Evolutionary conservation across 805 yeast species (phyloP), one percentile per base, ranked within the genome.

Genomic region (Wickerhamiella galacta): DNA sequence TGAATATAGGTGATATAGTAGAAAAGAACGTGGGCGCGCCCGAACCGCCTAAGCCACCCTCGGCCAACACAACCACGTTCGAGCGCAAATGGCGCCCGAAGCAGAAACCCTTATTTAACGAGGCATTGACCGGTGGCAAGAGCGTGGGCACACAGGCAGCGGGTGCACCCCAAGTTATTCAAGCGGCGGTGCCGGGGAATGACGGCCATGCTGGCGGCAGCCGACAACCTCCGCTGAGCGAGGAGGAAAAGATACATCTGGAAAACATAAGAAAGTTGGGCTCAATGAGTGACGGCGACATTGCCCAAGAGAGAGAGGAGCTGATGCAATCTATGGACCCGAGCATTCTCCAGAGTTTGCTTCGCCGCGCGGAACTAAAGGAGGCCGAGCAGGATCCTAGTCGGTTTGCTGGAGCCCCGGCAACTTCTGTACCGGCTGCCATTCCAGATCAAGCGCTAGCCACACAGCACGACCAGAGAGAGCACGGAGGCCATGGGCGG

Each of bases 171-270:
- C n/a, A n/a, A n/a, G n/a, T n/a, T n/a, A n/a, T n/a, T n/a, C n/a
- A n/a, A n/a, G n/a, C n/a, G n/a, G n/a, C n/a, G n/a, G n/a, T n/a
- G n/a, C n/a, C n/a, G n/a, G n/a, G n/a, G n/a, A n/a, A n/a, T n/a
- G n/a, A n/a, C n/a, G n/a, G n/a, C n/a, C n/a, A n/a, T n/a, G n/a
- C n/a, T n/a, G n/a, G n/a, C n/a, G n/a, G n/a, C n/a, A n/a, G n/a
- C n/a, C n/a, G n/a, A n/a, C n/a, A n/a, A n/a, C n/a, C n/a, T n/a
- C 34, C 34, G 19, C 38, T 66, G 30, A 56, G 75, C 0, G 92
- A 79, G 43, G 69, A 76, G 0, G 85, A 77, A 41, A 65, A 69
- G 47, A 80, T 83, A 16, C 87, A 81, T 49, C 50, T 66, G 35
- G 93, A 83, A 47, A 85, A 82, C 51, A 52, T 78, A 39, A 68